Base-by-base conservation (phyloP, 2,329 filamentous ascomycete genomes). In the Fusarium hostae region DNA sequence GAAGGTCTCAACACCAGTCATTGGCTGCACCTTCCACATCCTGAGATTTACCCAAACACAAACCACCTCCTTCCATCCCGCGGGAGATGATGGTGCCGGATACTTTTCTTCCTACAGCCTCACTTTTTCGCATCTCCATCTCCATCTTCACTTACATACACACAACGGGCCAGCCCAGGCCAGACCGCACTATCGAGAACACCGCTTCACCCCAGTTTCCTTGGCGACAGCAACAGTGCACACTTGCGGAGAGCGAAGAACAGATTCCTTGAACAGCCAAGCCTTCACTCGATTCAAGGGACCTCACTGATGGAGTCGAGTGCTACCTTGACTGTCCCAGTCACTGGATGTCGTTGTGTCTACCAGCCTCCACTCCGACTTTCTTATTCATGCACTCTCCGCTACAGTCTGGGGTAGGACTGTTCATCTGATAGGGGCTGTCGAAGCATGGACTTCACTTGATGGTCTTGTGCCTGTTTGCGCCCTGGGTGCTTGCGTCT, bases 401-500 rank as follows among this genome's bases (percentile, higher is more conserved):
- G 59, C 57, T 44, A 59, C 51, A 72, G 57, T 70, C 70, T 40
- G 69, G 69, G 69, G 69, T 65, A 70, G 62, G 35, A 70, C 60
- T 59, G 37, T 68, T 71, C 43, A 40, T 47, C 45, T 61, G 48
- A 55, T 57, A 55, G 48, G 37, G 52, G 56, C 20, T 59, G 44
- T 52, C 13, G 40, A 52, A 66, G 52, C 69, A 66, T 69, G 55
- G 59, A 51, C 58, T 43, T 65, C 18, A 11, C 32, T 26, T 39
- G 22, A 43, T 50, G 26, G 28, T 58, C 55, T 45, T 64, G 39
- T 34, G 45, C 68, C 55, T 61, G 32, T 37, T 43, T 50, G 40
- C 28, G 58, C 34, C 52, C 66, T 37, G 34, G 30, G 32, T 44
- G 34, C 22, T 50, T 55, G 48, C 34, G 28, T 40, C 22, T 51